Evolutionary conservation across 164 flowering plant genomes (phyloP).

Genomic region (Echeveria elegans): DNA sequence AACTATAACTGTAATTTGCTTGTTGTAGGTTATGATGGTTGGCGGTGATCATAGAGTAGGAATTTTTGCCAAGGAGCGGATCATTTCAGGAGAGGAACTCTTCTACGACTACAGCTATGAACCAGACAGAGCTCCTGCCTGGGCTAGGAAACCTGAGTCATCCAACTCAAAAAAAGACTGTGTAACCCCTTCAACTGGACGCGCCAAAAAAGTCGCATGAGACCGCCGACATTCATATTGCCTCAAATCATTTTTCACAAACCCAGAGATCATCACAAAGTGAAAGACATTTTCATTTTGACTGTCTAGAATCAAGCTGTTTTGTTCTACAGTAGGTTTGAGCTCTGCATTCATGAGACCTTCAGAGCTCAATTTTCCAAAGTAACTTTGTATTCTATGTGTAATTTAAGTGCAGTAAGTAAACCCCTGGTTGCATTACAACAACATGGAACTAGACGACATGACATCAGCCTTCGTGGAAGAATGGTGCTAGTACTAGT

Average conservation of each 20-base stretch:
- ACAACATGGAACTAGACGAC: too few species aligned
- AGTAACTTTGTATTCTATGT: not conserved
- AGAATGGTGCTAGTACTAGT: not conserved
- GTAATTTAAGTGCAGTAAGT: too few species aligned
- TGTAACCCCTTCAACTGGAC: conserved; percentile 55
- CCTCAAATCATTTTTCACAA: conserved; percentile 36
- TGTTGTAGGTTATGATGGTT: conserved; percentile 85
- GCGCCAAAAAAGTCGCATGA: conserved; percentile 91
- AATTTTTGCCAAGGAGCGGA: conserved; percentile 93
- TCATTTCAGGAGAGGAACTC: conserved; percentile 84
- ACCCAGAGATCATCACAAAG: conserved; percentile 14
- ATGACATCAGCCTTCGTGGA: not conserved
- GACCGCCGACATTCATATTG: conserved; percentile 8
- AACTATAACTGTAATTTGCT: not conserved
- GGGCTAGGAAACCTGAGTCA: conserved; percentile 96
- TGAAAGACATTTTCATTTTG: not conserved
- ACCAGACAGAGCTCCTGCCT: conserved; percentile 93
- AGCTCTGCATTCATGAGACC: not conserved
- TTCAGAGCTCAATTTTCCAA: not conserved
- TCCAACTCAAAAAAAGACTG: conserved; percentile 70
- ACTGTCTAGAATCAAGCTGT: not conserved
- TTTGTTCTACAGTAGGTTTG: not conserved
- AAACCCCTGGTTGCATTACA: too few species aligned
- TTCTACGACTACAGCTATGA: conserved; percentile 96
- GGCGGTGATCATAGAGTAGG: conserved; percentile 98